These are phyloP conservation scores for Colletotrichum sp. DNA, from an alignment of 2,329 filamentous ascomycete genomes.

Conservation along the genomic window DNA sequence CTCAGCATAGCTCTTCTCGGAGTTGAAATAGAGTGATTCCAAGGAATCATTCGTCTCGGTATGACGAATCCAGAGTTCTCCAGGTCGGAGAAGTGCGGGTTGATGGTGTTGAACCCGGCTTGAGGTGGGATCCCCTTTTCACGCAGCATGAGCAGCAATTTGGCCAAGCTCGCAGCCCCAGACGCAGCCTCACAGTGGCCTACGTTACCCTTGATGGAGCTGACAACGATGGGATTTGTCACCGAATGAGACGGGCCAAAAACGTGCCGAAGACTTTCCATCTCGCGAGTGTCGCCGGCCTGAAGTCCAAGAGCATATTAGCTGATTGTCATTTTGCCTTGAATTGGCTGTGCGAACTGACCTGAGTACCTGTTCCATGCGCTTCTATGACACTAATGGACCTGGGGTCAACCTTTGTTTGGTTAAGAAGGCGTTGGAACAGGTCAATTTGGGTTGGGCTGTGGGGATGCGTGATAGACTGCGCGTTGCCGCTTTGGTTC, in stretches of 20 bases:
- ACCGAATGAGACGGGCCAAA: not conserved
- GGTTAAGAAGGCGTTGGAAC: not conserved
- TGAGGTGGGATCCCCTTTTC: not conserved
- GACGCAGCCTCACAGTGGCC: not conserved
- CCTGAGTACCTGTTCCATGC: not conserved
- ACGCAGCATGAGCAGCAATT: not conserved
- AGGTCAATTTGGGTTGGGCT: not conserved
- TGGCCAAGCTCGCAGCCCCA: not conserved
- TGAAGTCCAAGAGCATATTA: not conserved
- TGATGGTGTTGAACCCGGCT: not conserved
- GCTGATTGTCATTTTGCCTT: not conserved
- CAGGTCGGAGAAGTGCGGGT: not conserved
- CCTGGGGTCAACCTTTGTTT: not conserved
- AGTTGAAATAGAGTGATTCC: not conserved
- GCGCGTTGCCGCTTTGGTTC: not conserved
- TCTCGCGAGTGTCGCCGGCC: not conserved
- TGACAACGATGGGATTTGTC: not conserved
- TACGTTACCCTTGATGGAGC: not conserved
- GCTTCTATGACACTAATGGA: not conserved
- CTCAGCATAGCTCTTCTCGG: not conserved
- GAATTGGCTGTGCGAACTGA: not conserved
- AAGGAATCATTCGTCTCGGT: not conserved
- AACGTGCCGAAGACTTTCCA: not conserved
- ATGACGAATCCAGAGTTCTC: not conserved
- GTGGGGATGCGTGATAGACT: not conserved